A percentile compares a stretch with the other conserved stretches of the same genome.
These are phyloP conservation scores for Williopsis jadinii DNA, from an alignment of 1,139 yeast genomes.

Conservation along the genomic window DNA sequence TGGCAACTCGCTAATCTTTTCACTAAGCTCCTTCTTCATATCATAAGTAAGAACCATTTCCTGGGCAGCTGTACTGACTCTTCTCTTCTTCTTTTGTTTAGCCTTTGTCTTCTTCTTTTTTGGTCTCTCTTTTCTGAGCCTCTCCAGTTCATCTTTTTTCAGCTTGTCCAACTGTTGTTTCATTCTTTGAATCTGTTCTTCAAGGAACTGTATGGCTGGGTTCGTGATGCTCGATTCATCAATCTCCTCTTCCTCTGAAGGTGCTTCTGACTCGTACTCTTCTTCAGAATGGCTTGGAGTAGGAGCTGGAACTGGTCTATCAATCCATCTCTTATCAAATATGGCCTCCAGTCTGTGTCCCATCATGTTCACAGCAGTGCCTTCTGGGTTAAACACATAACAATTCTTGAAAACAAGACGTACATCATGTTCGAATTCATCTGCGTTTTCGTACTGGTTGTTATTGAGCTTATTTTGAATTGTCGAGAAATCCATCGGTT, in stretches of 20 bases:
- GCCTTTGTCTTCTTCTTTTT: slow-evolving; percentile 22
- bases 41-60: slow-evolving; percentile 67
- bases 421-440: slow-evolving; percentile 79
- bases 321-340: slow-evolving; percentile 85
- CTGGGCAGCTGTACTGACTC: slow-evolving; percentile 9
- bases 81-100: slow-evolving; percentile 22
- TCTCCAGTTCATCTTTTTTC: slow-evolving; percentile 67
- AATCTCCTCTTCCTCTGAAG: slow-evolving; percentile 59
- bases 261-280: slow-evolving; percentile 44
- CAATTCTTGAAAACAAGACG: slow-evolving; percentile 82
- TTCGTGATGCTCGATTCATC: slow-evolving; percentile 69
- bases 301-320: slow-evolving; percentile 73
- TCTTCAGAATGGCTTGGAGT: slow-evolving; percentile 34
- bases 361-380: slow-evolving; percentile 92
- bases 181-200: slow-evolving; percentile 81
- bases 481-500: slow-evolving; percentile 94
- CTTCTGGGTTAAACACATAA: slow-evolving; percentile 89
- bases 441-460: slow-evolving; percentile 84
- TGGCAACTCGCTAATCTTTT: slow-evolving; percentile 66
- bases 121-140: slow-evolving; percentile 39
- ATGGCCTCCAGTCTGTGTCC: slow-evolving; percentile 85
- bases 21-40: slow-evolving; percentile 93
- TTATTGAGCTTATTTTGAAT: slow-evolving; percentile 72
- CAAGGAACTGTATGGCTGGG: slow-evolving; percentile 86
- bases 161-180: slow-evolving; percentile 74